Evolutionary conservation across 1,284 basidiomycete species (phyloP), one percentile per base, ranked within the genome.

Genomic region (Mycena citricolor): DNA sequence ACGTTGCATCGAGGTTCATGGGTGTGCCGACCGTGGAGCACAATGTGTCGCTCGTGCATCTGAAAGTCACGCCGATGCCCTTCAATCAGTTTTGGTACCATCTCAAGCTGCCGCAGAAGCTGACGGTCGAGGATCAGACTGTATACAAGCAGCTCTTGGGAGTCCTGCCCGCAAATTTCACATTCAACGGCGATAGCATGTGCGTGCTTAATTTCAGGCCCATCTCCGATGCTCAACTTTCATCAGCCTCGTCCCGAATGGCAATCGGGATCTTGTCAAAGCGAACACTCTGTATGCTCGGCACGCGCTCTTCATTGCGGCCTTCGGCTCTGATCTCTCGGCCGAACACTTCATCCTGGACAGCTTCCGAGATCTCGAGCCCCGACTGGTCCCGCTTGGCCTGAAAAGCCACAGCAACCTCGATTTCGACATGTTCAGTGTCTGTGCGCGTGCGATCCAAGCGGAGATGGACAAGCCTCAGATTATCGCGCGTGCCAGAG

Each of bases 241-340:
- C 34, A 3, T 39, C 22, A 43, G 63, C 12, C 54, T 51, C 5
- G 51, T 68, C 16, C 68, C 68, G 7, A 62, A 67, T 32, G 47
- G 52, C 13, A 52, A 56, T 32, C 30, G 53, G 2, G 39, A 48
- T 0, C 55, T 68, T 5, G 47, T 47, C 21, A 26, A 47, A 14
- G 60, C 60, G 0, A 46, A 54, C 20, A 54, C 54, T 0, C 57
- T 71, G 1, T 69, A 65, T 43, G 59, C 63, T 8, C 58, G 62
- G 13, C 57, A 65, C 24, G 49, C 49, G 2, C 52, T 70, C 8
- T 70, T 70, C 34, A 34, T 57, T 14, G 60, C 61, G 5, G 63
- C 64, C 2, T 70, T 70, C 30, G 61, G 49, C 8, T 47, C 49
- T 6, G 49, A 60, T 10, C 38, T 46, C 7, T 49, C 59, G 22